Evolutionary conservation across 2,329 filamentous ascomycete genomes (phyloP), one percentile per base, ranked within the genome.

Genomic region (Mycosphaerelloides madeirae): DNA sequence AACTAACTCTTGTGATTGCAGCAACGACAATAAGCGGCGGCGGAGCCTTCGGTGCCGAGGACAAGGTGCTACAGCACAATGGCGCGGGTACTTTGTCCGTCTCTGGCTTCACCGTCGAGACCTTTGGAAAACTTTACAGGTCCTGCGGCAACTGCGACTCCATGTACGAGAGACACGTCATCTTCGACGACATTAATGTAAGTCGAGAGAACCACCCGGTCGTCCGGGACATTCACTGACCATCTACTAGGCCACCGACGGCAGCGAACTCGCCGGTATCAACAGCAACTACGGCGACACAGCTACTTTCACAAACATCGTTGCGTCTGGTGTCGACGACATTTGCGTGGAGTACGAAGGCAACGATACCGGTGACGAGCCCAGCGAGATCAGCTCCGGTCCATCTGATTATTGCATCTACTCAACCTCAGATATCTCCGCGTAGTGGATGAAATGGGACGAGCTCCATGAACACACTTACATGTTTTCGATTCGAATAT

Each of bases 51-150:
- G 62, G 46, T 36, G 64, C 66, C 19, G 46, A 50, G 8, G 67
- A 69, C 60, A 69, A 69, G 57, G 66, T 70, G 40, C 50, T 70
- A 44, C 67, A 70, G 60, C 67, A 70, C 56, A 70, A 69, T 53
- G 67, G 67, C 29, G 58, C 62, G 44, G 68, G 68, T 18, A 66
- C 65, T 15, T 61, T 70, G 42, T 49, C 40, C n/a, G 53, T 51
- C 38, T 39, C 47, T 35, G 46, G 44, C 53, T 76, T 70, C 57
- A 67, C 65, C 40, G 67, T 67, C 42, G 64, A 65, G 44, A 61
- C 65, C 49, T 70, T 69, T 32, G 74, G 73, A 36, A 77, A 76
- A 53, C 59, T 77, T n/a, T 71, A 70, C 44, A 69, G 74, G 38
- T 71, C 66, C 46, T 77, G 73, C 55, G 74, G 73, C 37, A 76